These are phyloP conservation scores for Cryphonectria naterciae DNA, from an alignment of 2,329 filamentous ascomycete species.

Conservation along the genomic window DNA sequence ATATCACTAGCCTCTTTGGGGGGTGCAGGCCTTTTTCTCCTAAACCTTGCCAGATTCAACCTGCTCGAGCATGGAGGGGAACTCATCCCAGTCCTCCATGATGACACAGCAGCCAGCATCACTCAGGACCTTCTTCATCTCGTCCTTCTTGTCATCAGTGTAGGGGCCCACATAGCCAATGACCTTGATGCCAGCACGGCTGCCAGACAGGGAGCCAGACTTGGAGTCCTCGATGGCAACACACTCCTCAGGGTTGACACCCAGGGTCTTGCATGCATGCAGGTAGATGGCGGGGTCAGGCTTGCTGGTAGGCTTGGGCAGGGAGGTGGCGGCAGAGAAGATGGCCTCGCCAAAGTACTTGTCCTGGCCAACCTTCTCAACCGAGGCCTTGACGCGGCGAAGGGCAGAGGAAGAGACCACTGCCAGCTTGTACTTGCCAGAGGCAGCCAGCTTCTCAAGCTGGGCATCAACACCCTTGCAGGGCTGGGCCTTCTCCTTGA, in stretches of 20 bases:
- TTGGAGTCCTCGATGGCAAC: constrained; percentile 89
- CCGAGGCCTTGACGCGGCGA: constrained; percentile 74
- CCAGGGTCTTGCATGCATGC: constrained; percentile 73
- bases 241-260: constrained; percentile 71
- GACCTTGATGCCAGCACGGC: constrained; percentile 76
- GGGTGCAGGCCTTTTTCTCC: not conserved
- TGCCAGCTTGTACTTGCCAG: constrained; percentile 71
- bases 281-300: constrained; percentile 89
- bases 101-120: constrained; percentile 66
- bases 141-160: constrained; percentile 59
- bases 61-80: constrained; percentile 51
- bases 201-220: constrained; percentile 75
- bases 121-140: constrained; percentile 66
- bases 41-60: constrained; percentile 43
- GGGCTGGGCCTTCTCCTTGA: constrained; percentile 68
- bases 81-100: constrained; percentile 64
- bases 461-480: constrained; percentile 71
- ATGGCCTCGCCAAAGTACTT: constrained; percentile 79
- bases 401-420: constrained; percentile 83
- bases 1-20: not conserved
- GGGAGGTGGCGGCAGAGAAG: constrained; percentile 80
- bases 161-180: constrained; percentile 88
- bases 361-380: constrained; percentile 78
- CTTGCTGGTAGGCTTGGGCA: constrained; percentile 82
- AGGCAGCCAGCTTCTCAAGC: constrained; percentile 65